Percentiles rank a stretch among this genome's conserved stretches.
phyloP scores from a whole-genome alignment of 2,329 filamentous ascomycete species.

The Fusarium sp. region DNA sequence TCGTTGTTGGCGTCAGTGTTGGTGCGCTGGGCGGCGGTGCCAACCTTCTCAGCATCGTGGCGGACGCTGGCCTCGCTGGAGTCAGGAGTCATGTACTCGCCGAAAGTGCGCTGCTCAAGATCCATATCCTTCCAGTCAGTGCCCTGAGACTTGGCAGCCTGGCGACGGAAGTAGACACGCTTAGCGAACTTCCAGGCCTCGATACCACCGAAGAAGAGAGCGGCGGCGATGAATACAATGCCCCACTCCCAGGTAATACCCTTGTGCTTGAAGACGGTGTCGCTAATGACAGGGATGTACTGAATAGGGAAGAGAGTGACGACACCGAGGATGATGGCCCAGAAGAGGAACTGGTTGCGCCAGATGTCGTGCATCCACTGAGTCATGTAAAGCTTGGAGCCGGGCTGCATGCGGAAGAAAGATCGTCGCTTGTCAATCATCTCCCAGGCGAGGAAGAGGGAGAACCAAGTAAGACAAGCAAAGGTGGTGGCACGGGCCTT shows the following conservation, averaged over 20 bases:
- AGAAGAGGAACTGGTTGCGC: constrained; percentile 79
- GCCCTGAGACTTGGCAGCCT: constrained; percentile 39
- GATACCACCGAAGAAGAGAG: constrained; percentile 67
- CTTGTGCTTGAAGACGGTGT: constrained; percentile 68
- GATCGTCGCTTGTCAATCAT: constrained; percentile 77
- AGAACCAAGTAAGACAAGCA: constrained; percentile 79
- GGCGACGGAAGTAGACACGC: constrained; percentile 55
- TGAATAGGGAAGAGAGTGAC: constrained; percentile 62
- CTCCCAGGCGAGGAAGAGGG: constrained; percentile 82
- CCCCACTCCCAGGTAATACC: constrained; percentile 73
- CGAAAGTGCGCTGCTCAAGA: constrained; percentile 55
- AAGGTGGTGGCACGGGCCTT: constrained; percentile 79
- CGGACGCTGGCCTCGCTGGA: constrained; percentile 46
- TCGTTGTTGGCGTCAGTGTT: constrained; percentile 13
- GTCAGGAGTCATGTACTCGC: constrained; percentile 50
- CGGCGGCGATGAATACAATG: constrained; percentile 65
- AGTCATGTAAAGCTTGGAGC: constrained; percentile 68
- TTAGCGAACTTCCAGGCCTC: constrained; percentile 71
- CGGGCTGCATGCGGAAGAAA: constrained; percentile 79
- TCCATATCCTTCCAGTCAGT: constrained; percentile 53
- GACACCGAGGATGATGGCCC: constrained; percentile 64
- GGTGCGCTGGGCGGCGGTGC: constrained; percentile 11
- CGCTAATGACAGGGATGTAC: constrained; percentile 71
- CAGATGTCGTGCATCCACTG: constrained; percentile 76
- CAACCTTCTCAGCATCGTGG: constrained; percentile 42